A percentile compares a stretch with the other conserved stretches of the same genome.
Conservation (phyloP, 176 grass and related monocot species). For the Oryza glumipatula region DNA sequence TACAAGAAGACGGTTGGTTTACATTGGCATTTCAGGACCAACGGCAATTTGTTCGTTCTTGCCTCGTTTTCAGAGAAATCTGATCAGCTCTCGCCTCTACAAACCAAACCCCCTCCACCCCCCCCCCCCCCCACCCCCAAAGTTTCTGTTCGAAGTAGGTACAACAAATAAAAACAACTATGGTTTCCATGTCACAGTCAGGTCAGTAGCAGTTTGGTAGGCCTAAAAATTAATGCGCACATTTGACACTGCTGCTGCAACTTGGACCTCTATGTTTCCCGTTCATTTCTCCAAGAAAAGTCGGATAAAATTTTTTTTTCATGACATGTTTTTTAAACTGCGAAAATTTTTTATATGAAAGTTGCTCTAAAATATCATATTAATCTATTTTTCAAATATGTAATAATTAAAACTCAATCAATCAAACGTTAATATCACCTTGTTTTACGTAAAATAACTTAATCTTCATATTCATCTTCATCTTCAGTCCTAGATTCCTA, state of each 20-base stretch:
- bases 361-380: no score
- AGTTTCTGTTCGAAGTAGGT: constrained; percentile 11
- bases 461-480: no score
- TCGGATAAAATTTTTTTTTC: no score
- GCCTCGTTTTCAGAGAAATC: constrained; percentile 15
- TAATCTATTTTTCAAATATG: no score
- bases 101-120: background rate
- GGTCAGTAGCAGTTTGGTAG: background rate
- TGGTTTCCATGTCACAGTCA: constrained; percentile 34
- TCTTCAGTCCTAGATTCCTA: background rate
- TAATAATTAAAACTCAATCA: no score
- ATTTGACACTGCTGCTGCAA: constrained; percentile 14
- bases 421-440: no score
- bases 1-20: background rate
- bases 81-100: background rate
- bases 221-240: constrained; percentile 8
- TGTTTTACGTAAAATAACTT: no score
- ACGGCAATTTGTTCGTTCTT: background rate
- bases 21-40: background rate
- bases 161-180: background rate
- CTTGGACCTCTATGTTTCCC: background rate
- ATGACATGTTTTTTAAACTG: no score
- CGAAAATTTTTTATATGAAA: no score
- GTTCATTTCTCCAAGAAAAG: no score
- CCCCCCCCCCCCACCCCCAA: background rate